Base-by-base conservation (phyloP, 352 stramenopile genomes). In the Phytophthora pistaciae region DNA sequence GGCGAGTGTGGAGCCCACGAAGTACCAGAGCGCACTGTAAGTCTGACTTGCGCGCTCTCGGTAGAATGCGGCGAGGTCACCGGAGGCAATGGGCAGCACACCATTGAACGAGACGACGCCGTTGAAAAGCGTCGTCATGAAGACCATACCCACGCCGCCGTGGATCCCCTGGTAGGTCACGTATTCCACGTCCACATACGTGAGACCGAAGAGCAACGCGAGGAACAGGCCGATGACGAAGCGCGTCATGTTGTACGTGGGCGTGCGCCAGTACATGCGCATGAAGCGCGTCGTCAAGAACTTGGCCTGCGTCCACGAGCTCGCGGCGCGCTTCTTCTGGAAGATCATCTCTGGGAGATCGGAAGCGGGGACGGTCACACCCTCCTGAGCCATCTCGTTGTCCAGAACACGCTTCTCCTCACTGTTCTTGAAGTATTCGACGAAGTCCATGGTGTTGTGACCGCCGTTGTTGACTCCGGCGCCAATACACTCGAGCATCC, bases 191-290 rank as follows among this genome's bases (percentile, higher is more conserved):
- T 55, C 21, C 9, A 29, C 10, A 13, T 33, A 55, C 2, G 49
- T 55, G 7, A 55, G 21, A 20, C 49, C 49, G 49, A 55, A 55
- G 33, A 55, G 49, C 23, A 55, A 33, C 3, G 49, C 49, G 11
- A 55, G 49, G 23, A 55, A 55, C 49, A 55, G 3, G 11, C 21
- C 49, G 21, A 55, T 55, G 11, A 29, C 49, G 11, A 55, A 29
- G 9, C 49, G 49, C 20, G 49, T 55, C 20, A 55, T 29, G 13
- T 55, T 55, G 49, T 98, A 98, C 61, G 80, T 80, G 27, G 92
- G 90, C n/a, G 83, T 94, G 38, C 93, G 83, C 83, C 84, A 97
- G 71, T 98, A 98, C 63, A 93, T 86, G 25, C 25, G 25, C 25
- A 29, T 29, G 25, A 29, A 29, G 25, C 25, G 25, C 25, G 25